These are phyloP conservation scores for Aspergillus sparsus DNA, from an alignment of 495 filamentous ascomycete genomes.

Conservation along the genomic window DNA sequence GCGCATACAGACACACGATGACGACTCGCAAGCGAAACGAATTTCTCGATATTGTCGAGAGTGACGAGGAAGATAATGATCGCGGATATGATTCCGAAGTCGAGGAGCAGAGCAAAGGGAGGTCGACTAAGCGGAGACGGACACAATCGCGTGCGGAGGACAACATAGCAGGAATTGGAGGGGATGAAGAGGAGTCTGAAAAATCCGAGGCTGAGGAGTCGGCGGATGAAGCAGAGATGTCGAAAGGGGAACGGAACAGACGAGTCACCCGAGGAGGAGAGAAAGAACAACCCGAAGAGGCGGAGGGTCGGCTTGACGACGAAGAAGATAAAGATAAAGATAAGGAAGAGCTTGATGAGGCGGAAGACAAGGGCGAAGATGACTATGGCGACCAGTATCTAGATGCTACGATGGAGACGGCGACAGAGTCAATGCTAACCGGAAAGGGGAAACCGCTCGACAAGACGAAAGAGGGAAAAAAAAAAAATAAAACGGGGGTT, in stretches of 20 bases:
- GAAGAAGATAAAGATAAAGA: constrained; percentile 17
- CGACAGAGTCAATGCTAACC: constrained; percentile 18
- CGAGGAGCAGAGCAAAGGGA: constrained; percentile 62
- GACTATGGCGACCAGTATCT: constrained; percentile 26
- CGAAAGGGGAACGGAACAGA: not conserved
- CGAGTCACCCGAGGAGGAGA: constrained; percentile 7
- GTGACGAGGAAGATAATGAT: constrained; percentile 63
- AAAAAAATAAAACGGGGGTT: constrained; percentile 64
- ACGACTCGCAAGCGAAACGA: constrained; percentile 69
- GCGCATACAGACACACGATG: constrained; percentile 44
- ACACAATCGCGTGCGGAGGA: constrained; percentile 35
- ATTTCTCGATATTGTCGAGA: constrained; percentile 66
- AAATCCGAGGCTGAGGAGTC: constrained; percentile 26
- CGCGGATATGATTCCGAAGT: constrained; percentile 70
- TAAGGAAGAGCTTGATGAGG: constrained; percentile 15
- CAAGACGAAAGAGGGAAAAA: constrained; percentile 16
- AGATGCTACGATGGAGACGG: constrained; percentile 13
- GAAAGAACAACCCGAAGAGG: constrained; percentile 16
- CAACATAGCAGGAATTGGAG: not conserved
- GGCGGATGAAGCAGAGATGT: constrained; percentile 26
- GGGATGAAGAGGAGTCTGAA: constrained; percentile 24
- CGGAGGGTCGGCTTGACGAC: constrained; percentile 13
- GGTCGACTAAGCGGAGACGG: constrained; percentile 64
- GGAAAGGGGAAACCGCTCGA: constrained; percentile 27
- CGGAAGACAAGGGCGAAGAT: constrained; percentile 14